phyloP scores from a whole-genome alignment of 257 asterid species.

The Jaltomata sinuosa region DNA sequence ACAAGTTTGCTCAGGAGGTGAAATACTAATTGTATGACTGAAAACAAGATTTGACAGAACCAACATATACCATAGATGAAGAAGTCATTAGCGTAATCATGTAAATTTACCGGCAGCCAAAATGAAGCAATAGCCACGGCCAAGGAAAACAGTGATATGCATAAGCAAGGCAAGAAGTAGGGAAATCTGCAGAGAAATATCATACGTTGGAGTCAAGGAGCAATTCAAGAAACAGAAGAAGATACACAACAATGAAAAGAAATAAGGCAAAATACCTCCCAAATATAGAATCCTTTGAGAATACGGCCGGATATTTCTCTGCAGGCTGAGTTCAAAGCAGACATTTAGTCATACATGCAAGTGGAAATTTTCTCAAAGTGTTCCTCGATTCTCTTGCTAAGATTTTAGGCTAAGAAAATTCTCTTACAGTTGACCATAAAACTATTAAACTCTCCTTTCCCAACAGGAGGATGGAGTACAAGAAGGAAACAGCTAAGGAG shows the following conservation, averaged over 20 bases:
- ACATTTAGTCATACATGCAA: background rate
- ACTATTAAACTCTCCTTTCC: background rate
- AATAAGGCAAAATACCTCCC: background rate
- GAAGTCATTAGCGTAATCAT: background rate
- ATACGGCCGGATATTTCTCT: background rate
- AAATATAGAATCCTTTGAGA: background rate
- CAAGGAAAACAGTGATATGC: background rate
- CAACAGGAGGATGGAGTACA: background rate
- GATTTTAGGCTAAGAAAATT: background rate
- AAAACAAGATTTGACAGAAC: background rate
- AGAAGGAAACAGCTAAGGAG: background rate
- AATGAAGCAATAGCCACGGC: background rate
- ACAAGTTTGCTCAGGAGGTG: background rate
- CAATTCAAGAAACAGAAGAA: background rate
- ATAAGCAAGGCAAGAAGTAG: conserved; percentile 1
- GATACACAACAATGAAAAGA: background rate
- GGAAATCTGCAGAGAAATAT: background rate
- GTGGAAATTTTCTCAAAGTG: background rate
- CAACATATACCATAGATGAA: background rate
- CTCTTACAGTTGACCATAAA: background rate
- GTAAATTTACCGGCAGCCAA: conserved; percentile 6
- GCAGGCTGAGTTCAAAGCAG: background rate
- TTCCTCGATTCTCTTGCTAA: background rate
- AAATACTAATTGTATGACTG: background rate
- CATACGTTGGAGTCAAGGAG: background rate